Base-by-base conservation (phyloP, 1,284 basidiomycete species). In the Caloboletus firmus region DNA sequence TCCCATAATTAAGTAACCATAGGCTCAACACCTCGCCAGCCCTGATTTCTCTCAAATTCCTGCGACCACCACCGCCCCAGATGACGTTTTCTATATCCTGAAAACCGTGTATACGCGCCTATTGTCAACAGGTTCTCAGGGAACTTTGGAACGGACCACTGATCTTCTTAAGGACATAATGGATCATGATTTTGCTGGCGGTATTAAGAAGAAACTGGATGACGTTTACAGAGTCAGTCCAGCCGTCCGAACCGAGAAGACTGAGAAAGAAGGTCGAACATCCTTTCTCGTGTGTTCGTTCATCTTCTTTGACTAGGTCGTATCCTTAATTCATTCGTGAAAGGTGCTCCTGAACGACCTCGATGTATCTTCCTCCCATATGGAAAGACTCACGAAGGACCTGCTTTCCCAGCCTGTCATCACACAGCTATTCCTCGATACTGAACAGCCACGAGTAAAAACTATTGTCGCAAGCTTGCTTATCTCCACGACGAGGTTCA, bases 51-150 rank as follows among this genome's bases (percentile, higher is more conserved):
- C 87, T 2, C 85, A 91, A 60, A 72, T 63, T 24, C 85, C 80
- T 39, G 73, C 76, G 5, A 78, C 76, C 7, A 86, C 93, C 51
- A 83, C 90, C 42, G 87, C 88, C 0, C 91, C 95, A 0, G 95
- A 98, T 68, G 95, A 98, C 63, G 90, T 88, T 2, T 98, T 98
- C 73, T 98, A 95, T 72, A 88, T 98, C 52, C 75, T 97, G 58
- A 97, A 95, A 71, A 79, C 87, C 4, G 87, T 95, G 3, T 76
- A 95, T 5, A 76, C 82, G 17, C 81, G 95, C 11, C 74, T 93
- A 30, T 68, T 95, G 17, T 86, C 87, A 0, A 88, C 87, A 0
- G 92, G 91, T 0, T 87, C 86, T 3, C 60, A 85, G 1, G 66
- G 68, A 3, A 82, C 80, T 2, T 78, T 94, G 2, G 75, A 81